phyloP scores from a whole-genome alignment of 2,329 filamentous ascomycete species.

The Periconia digitata region DNA sequence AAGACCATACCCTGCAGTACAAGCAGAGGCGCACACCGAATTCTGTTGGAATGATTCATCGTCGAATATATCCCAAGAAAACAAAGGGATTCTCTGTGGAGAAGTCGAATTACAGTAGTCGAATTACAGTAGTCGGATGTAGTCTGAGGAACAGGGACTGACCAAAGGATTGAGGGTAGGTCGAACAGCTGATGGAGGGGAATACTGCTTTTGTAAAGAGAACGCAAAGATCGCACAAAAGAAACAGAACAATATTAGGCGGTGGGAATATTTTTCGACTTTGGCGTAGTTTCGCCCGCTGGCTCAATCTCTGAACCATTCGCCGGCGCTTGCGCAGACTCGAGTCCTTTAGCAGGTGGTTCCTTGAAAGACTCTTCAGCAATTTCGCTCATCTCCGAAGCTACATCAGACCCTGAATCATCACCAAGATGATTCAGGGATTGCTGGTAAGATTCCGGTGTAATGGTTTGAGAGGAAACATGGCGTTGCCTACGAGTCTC shows the following conservation, averaged over 20 bases:
- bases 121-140: background rate
- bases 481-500: slow-evolving; percentile 38
- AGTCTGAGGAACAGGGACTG: slow-evolving; percentile 1
- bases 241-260: slow-evolving; percentile 11
- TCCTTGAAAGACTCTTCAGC: slow-evolving; percentile 32
- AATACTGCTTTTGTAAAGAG: slow-evolving; percentile 15
- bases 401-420: slow-evolving; percentile 23
- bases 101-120: background rate
- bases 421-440: slow-evolving; percentile 21
- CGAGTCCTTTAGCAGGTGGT: slow-evolving; percentile 13
- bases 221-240: slow-evolving; percentile 11
- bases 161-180: background rate
- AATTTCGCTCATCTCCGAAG: slow-evolving; percentile 38
- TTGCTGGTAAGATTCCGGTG: slow-evolving; percentile 29
- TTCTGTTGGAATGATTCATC: background rate
- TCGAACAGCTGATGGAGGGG: background rate
- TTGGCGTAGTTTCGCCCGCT: slow-evolving; percentile 11
- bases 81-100: background rate
- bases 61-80: background rate
- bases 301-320: slow-evolving; percentile 14
- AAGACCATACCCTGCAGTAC: background rate
- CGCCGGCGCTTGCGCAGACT: slow-evolving; percentile 13
- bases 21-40: background rate
- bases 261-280: slow-evolving; percentile 17
- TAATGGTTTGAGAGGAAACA: slow-evolving; percentile 39